These are phyloP conservation scores for Annulohypoxylon nitens DNA, from an alignment of 495 filamentous ascomycete species.

Conservation along the genomic window DNA sequence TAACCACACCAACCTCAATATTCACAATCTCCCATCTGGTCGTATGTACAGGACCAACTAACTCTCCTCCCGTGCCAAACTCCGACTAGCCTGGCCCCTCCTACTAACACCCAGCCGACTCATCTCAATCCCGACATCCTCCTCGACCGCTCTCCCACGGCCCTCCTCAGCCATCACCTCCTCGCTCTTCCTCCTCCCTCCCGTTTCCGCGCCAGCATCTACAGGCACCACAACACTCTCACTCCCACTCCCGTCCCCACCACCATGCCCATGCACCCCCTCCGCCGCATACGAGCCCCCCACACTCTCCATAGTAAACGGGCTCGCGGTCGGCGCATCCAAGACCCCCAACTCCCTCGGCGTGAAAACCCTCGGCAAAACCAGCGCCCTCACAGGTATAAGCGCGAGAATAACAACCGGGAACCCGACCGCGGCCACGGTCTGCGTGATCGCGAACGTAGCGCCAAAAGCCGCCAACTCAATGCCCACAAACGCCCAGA, in stretches of 20 bases:
- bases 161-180: conserved; percentile 55
- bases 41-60: not conserved
- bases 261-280: conserved; percentile 4
- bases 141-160: conserved; percentile 17
- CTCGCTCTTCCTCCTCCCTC: conserved; percentile 16
- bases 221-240: conserved; percentile 41
- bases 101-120: conserved; percentile 39
- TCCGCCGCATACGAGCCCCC: conserved; percentile 72
- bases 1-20: not conserved
- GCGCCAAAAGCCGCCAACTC: conserved; percentile 85
- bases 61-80: conserved; percentile 22
- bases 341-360: conserved; percentile 75
- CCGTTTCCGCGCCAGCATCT: conserved; percentile 47
- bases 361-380: conserved; percentile 79
- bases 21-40: not conserved
- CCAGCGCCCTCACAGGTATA: conserved; percentile 79
- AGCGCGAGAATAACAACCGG: conserved; percentile 86
- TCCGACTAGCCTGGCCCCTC: conserved; percentile 39
- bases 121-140: conserved; percentile 40
- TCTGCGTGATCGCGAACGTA: conserved; percentile 96
- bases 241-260: conserved; percentile 34
- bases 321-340: conserved; percentile 85
- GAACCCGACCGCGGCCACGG: conserved; percentile 93
- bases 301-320: conserved; percentile 87
- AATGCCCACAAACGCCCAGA: conserved; percentile 83